Percentiles rank a stretch among this genome's conserved stretches.
phyloP scores from a whole-genome alignment of 2,329 filamentous ascomycete species.

The Epicoccum nigrum region DNA sequence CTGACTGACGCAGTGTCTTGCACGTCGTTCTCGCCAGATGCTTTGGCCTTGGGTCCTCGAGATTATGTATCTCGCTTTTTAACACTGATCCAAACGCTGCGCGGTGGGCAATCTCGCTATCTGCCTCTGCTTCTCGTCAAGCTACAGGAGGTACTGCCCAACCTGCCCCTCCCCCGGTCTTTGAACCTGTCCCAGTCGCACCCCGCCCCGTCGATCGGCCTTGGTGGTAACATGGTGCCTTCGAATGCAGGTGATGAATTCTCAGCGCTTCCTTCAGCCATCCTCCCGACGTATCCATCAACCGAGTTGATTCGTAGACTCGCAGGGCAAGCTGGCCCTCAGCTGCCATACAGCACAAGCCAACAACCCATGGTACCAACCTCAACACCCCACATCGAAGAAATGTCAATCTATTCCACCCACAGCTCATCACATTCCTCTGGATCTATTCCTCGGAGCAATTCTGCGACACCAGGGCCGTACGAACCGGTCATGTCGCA shows the following conservation, averaged over 20 bases:
- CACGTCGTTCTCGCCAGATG: conserved; percentile 60
- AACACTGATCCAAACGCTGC: conserved; percentile 70
- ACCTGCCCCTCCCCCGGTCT: conserved; percentile 45
- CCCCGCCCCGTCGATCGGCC: conserved; percentile 35
- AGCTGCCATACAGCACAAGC: conserved; percentile 41
- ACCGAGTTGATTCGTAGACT: conserved; percentile 44
- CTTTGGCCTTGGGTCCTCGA: conserved; percentile 65
- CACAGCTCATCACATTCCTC: conserved; percentile 42
- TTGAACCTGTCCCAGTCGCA: conserved; percentile 40
- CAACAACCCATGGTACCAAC: conserved; percentile 41
- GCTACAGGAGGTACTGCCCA: conserved; percentile 72
- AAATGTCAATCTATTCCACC: conserved; percentile 43
- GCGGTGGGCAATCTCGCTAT: conserved; percentile 77
- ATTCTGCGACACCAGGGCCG: conserved; percentile 42
- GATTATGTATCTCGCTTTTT: conserved; percentile 74
- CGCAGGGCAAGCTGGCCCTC: conserved; percentile 44
- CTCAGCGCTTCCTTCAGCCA: conserved; percentile 31
- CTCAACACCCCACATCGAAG: conserved; percentile 42
- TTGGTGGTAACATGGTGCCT: conserved; percentile 35
- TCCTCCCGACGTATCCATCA: conserved; percentile 41
- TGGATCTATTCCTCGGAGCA: conserved; percentile 39
- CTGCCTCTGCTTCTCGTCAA: conserved; percentile 78
- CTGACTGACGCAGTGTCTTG: conserved; percentile 75
- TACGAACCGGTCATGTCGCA: conserved; percentile 40
- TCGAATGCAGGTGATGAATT: conserved; percentile 41